Percentiles rank a stretch among this genome's conserved stretches.
Evolutionary conservation across 371 early-diverging fungal genomes (phyloP).

Genomic region (Saksenaea vasiformis): DNA sequence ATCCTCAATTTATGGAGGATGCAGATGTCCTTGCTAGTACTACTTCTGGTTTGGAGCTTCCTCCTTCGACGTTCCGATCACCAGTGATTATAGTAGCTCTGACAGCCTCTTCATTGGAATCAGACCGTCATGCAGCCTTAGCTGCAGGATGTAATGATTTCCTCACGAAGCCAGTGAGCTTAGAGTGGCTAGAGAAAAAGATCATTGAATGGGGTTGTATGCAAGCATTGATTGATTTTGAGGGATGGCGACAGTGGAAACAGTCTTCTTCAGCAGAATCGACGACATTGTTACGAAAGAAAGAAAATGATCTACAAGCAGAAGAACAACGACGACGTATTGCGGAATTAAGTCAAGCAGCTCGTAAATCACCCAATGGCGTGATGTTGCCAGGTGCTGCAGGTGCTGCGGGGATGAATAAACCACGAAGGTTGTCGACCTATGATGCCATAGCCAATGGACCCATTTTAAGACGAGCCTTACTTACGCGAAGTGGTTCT

Average conservation of each 20-base stretch:
- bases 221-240: slow-evolving; percentile 89
- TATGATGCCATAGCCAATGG: slow-evolving; percentile 9
- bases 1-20: background rate
- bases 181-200: slow-evolving; percentile 84
- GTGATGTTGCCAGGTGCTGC: slow-evolving; percentile 27
- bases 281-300: background rate
- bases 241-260: slow-evolving; percentile 80
- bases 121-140: slow-evolving; percentile 79
- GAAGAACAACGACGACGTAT: slow-evolving; percentile 1
- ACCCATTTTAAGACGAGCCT: background rate
- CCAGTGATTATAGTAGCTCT: slow-evolving; percentile 90
- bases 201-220: slow-evolving; percentile 93
- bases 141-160: slow-evolving; percentile 92
- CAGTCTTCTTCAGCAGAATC: slow-evolving; percentile 17
- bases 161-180: slow-evolving; percentile 82
- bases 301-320: background rate
- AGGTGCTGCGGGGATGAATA: slow-evolving; percentile 20
- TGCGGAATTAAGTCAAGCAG: background rate
- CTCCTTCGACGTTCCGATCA: slow-evolving; percentile 58
- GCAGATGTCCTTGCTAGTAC: background rate
- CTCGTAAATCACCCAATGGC: slow-evolving; percentile 13
- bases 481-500: slow-evolving; percentile 17
- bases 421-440: slow-evolving; percentile 23
- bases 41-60: slow-evolving; percentile 7
- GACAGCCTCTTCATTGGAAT: slow-evolving; percentile 77